Evolutionary conservation across 2,329 filamentous ascomycete species (phyloP).

Genomic region (Curvularia sp.): DNA sequence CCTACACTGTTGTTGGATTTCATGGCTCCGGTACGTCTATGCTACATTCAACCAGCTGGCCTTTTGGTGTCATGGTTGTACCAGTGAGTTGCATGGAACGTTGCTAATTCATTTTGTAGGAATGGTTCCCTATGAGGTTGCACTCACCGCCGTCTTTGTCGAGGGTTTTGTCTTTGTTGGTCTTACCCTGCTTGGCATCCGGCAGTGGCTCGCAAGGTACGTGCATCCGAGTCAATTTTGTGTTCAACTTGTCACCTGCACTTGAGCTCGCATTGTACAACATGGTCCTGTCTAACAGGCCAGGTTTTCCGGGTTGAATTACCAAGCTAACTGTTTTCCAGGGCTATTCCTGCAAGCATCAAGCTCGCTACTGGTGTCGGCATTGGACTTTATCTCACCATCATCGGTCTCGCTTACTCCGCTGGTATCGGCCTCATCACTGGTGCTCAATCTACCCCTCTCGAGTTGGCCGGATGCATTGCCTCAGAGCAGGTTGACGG

Average conservation of each 20-base stretch:
- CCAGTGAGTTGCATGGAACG: slow-evolving; percentile 12
- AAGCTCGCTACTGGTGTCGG: slow-evolving; percentile 87
- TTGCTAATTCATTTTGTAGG: slow-evolving; percentile 34
- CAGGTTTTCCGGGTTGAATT: not conserved
- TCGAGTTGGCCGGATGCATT: slow-evolving; percentile 78
- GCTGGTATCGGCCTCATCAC: slow-evolving; percentile 82
- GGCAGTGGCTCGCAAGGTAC: slow-evolving; percentile 67
- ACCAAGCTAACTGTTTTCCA: slow-evolving; percentile 55
- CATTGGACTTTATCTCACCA: slow-evolving; percentile 81
- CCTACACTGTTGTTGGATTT: slow-evolving; percentile 79
- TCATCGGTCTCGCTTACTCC: slow-evolving; percentile 78
- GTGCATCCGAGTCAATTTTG: slow-evolving; percentile 3
- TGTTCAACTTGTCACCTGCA: slow-evolving; percentile 38
- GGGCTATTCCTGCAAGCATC: slow-evolving; percentile 81
- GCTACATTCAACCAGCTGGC: slow-evolving; percentile 8
- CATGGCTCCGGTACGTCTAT: slow-evolving; percentile 68
- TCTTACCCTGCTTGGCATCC: slow-evolving; percentile 74
- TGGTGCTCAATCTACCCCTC: slow-evolving; percentile 70
- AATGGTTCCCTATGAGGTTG: slow-evolving; percentile 74
- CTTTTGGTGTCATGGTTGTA: slow-evolving; percentile 7
- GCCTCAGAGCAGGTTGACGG: slow-evolving; percentile 56
- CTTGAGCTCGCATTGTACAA: not conserved
- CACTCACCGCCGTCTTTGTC: slow-evolving; percentile 85
- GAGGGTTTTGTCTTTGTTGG: slow-evolving; percentile 86
- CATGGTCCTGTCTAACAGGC: not conserved